Base-by-base conservation (phyloP, 2,329 filamentous ascomycete genomes). In the Parascedosporium putredinis region DNA sequence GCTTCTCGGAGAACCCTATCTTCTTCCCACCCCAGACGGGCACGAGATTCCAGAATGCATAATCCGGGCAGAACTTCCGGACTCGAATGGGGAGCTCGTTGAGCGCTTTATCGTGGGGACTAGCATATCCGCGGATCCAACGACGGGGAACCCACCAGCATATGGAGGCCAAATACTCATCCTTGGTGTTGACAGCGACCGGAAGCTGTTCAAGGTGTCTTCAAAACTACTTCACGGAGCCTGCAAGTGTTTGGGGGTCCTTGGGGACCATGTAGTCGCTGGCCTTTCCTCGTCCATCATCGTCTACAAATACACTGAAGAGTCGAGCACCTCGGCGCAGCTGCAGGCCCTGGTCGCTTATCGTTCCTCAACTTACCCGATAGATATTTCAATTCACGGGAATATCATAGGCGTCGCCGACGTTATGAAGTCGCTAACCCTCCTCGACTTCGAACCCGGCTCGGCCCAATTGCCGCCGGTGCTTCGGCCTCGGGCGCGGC, bases 61-160 rank as follows among this genome's bases (percentile, higher is more conserved):
- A 6, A 82, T 94, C 51, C 79, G 87, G 29, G 83, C 87, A 5
- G 79, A 88, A 56, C 73, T 96, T 10, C 73, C 76, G 2, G 83
- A 71, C 56, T 67, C 68, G 3, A 70, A 68, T 38, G 81, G 80
- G 8, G 69, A 73, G 24, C 62, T 66, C 4, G 76, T 75, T 0
- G 90, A 97, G 62, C 75, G 89, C 38, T 97, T 97, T 60, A 71
- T 97, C n/a, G 79, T 97, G 5, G 93, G 93, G 5, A 97, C 93
- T 0, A 86, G 86, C 50, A 90, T 85, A 58, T 62, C 91, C 40
- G 72, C 73, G 6, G 81, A 87, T 43, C 78, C 80, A 48, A 16
- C 47, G 23, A 40, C 23, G 2, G 42, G 47, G 10, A 14, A 46
- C 16, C 24, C 33, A 5, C 38, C 47, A 10, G 42, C 34, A 12